phyloP scores from a whole-genome alignment of 2,329 filamentous ascomycete species.

The Aspergillus oerlinghausenensis region DNA sequence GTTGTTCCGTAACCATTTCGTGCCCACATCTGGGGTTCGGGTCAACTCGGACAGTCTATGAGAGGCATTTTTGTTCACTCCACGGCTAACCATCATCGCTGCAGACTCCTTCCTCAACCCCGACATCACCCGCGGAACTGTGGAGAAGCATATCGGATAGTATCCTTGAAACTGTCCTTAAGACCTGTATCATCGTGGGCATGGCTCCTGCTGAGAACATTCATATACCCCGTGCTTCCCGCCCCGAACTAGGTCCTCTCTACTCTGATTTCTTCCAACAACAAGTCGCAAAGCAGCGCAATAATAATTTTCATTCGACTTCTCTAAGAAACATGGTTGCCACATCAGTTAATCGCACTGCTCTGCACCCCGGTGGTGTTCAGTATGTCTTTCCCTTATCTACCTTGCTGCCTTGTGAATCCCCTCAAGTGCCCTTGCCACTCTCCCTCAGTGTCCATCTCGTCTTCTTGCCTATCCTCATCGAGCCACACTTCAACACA shows the following conservation, averaged over 20 bases:
- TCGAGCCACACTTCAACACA: conserved; percentile 2
- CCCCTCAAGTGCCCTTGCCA: not conserved
- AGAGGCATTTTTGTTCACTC: conserved; percentile 21
- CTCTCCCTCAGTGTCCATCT: not conserved
- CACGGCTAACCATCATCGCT: conserved; percentile 14
- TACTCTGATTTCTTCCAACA: conserved; percentile 55
- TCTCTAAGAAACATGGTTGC: conserved; percentile 51
- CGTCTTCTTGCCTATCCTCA: conserved; percentile 8
- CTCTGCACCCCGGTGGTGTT: conserved; percentile 84
- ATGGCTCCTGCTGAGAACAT: conserved; percentile 34
- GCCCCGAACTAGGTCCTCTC: conserved; percentile 44
- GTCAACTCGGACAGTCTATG: conserved; percentile 26
- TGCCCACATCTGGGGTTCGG: conserved; percentile 28
- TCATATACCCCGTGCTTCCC: conserved; percentile 43
- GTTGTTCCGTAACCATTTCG: conserved; percentile 22
- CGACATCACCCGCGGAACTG: conserved; percentile 39
- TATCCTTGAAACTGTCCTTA: conserved; percentile 7
- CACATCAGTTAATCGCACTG: conserved; percentile 78
- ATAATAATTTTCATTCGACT: conserved; percentile 56
- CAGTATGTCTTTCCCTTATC: conserved; percentile 57
- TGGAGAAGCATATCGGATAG: conserved; percentile 33
- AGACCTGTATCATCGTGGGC: conserved; percentile 12
- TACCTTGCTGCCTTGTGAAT: not conserved
- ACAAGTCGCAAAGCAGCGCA: conserved; percentile 54
- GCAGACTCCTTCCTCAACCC: conserved; percentile 19